These are phyloP conservation scores for Euryodendron excelsum DNA, from an alignment of 148 eudicot species.

Conservation along the genomic window DNA sequence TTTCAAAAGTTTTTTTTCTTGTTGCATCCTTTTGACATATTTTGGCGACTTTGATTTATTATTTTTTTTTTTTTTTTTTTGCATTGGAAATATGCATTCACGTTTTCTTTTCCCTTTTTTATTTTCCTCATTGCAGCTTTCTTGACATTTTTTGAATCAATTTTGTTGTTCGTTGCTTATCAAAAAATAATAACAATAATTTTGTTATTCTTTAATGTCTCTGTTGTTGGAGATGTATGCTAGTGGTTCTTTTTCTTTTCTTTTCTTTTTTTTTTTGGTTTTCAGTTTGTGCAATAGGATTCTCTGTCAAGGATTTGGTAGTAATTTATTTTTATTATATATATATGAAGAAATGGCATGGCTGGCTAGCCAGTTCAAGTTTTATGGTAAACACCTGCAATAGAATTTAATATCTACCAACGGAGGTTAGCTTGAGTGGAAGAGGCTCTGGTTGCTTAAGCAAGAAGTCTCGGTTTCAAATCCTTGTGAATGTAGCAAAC, in stretches of 20 bases:
- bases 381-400: slow-evolving; percentile 42
- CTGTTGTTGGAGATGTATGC: neutral
- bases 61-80: neutral
- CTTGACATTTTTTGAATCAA: too few relatives aligned
- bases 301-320: neutral
- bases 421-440: too few relatives aligned
- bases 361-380: slow-evolving; percentile 85
- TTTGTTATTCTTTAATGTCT: neutral
- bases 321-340: neutral
- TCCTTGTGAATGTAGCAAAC: too few relatives aligned
- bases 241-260: neutral
- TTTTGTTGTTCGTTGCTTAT: too few relatives aligned
- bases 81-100: neutral
- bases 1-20: too few relatives aligned
- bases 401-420: too few relatives aligned
- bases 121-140: too few relatives aligned
- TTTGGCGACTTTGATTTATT: neutral
- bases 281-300: neutral
- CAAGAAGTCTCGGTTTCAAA: too few relatives aligned
- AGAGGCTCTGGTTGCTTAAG: too few relatives aligned
- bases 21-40: neutral
- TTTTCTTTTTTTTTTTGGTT: neutral
- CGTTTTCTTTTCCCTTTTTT: neutral
- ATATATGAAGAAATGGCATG: slow-evolving; percentile 71
- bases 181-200: too few relatives aligned